Evolutionary conservation across 2,329 filamentous ascomycete genomes (phyloP).

Genomic region (Furcasterigmium sp.): DNA sequence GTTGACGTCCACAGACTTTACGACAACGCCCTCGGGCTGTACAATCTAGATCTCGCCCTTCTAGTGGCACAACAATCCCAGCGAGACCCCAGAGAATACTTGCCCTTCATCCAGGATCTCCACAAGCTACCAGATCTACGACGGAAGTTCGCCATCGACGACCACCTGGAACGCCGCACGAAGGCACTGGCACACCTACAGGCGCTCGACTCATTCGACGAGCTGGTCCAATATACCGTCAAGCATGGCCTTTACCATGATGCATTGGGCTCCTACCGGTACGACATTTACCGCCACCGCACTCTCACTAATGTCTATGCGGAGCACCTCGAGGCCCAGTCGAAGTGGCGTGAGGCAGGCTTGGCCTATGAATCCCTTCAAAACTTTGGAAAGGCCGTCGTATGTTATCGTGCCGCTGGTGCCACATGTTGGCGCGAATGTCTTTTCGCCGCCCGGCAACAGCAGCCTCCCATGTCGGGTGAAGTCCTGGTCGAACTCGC

Average conservation of each 20-base stretch:
- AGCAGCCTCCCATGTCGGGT: constrained; percentile 52
- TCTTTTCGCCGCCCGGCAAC: constrained; percentile 70
- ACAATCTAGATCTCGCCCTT: constrained; percentile 84
- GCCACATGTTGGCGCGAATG: constrained; percentile 81
- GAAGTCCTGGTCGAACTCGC: constrained; percentile 64
- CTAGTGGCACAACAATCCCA: constrained; percentile 94
- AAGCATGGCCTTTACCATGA: constrained; percentile 76
- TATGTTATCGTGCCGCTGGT: constrained; percentile 78
- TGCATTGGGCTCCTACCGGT: constrained; percentile 78
- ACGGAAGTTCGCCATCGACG: constrained; percentile 79
- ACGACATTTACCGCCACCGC: constrained; percentile 62
- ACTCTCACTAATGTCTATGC: constrained; percentile 76
- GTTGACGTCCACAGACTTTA: constrained; percentile 91
- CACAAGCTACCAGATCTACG: constrained; percentile 68
- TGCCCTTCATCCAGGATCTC: constrained; percentile 87
- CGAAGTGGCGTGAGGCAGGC: constrained; percentile 79
- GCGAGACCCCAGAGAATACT: constrained; percentile 89
- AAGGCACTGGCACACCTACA: constrained; percentile 80
- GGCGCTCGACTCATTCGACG: constrained; percentile 66
- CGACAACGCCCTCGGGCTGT: constrained; percentile 82
- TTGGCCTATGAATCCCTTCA: constrained; percentile 84
- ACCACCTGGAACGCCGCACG: constrained; percentile 69
- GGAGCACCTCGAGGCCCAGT: constrained; percentile 66
- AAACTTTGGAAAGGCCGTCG: constrained; percentile 68
- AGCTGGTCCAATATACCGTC: constrained; percentile 70